Evolutionary conservation across 371 early-diverging fungal genomes (phyloP), one percentile per base, ranked within the genome.

Genomic region (Circinella umbellata): DNA sequence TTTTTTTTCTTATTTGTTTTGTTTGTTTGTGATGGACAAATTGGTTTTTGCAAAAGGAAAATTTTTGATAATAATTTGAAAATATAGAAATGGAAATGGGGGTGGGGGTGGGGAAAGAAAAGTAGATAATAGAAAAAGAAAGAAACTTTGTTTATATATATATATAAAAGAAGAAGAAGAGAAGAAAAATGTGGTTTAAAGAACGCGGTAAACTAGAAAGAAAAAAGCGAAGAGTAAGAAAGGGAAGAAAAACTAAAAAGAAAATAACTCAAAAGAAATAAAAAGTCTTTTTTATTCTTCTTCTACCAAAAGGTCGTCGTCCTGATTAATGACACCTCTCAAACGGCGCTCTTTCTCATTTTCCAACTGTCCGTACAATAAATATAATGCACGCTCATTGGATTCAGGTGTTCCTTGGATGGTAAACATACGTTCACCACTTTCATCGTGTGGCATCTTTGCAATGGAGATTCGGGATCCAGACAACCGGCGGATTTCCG

Each of bases 361-460:
- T 79, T 96, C 95, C 69, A 96, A 72, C 78, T 93, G 88, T n/a
- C 89, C 88, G 74, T 93, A 93, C 53, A 96, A 83, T 76, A 95
- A 79, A 64, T 90, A 93, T 36, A 95, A 79, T 4, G 96, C 96
- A 77, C 89, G 89, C 76, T 92, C 91, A 80, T 93, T 93, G 67
- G 90, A 84, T 71, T 95, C 95, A 17, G 89, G 82, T 1, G 90
- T 86, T 51, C 96, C 96, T 39, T 89, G 87, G 73, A 95, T 92
- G 27, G 95, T 94, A 68, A 96, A 91, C 81, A 94, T 84, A 18
- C 95, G 87, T 72, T 93, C 93, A 66, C 85, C 89, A 39, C 79
- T 77, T 64, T 86, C 89, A 67, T 90, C 87, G 66, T 90, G 88
- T 1, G 89, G 85, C 15, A 81, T 80, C 78, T 90, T 91, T 67